Evolutionary conservation across 164 flowering plant genomes (phyloP).

Genomic region (Saururus chinensis): DNA sequence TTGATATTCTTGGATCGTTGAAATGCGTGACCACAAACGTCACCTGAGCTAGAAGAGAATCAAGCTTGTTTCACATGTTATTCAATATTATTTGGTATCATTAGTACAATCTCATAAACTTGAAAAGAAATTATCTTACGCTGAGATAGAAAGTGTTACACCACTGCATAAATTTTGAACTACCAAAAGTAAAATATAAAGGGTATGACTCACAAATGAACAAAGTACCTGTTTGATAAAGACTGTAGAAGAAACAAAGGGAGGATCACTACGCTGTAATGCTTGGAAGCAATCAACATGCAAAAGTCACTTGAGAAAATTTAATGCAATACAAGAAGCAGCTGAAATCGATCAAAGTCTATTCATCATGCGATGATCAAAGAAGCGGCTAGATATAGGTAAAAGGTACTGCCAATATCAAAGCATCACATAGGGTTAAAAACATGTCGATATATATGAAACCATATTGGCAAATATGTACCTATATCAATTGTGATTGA

Average conservation of each 20-base stretch:
- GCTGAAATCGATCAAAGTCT: background rate
- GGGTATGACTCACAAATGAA: slow-evolving; percentile 61
- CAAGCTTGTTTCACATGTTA: background rate
- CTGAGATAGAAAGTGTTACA: background rate
- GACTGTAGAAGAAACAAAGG: slow-evolving; percentile 67
- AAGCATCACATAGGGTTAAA: too few relatives aligned
- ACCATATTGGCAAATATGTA: too few relatives aligned
- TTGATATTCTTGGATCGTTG: slow-evolving; percentile 80
- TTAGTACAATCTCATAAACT: background rate
- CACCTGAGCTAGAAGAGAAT: slow-evolving; percentile 36
- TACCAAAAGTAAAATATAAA: background rate
- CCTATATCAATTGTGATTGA: too few relatives aligned
- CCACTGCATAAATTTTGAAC: background rate
- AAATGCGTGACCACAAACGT: slow-evolving; percentile 90
- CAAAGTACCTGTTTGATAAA: slow-evolving; percentile 82
- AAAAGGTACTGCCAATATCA: too few relatives aligned
- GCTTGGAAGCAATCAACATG: slow-evolving; percentile 97
- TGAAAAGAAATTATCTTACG: background rate
- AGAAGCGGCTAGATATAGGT: too few relatives aligned
- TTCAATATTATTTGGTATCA: background rate
- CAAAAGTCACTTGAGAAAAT: slow-evolving; percentile 2
- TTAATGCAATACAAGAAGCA: background rate
- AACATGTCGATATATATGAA: too few relatives aligned
- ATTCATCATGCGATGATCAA: too few relatives aligned
- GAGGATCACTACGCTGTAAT: slow-evolving; percentile 86